Evolutionary conservation across 2,329 filamentous ascomycete species (phyloP).

Genomic region (Talaromyces sp.): DNA sequence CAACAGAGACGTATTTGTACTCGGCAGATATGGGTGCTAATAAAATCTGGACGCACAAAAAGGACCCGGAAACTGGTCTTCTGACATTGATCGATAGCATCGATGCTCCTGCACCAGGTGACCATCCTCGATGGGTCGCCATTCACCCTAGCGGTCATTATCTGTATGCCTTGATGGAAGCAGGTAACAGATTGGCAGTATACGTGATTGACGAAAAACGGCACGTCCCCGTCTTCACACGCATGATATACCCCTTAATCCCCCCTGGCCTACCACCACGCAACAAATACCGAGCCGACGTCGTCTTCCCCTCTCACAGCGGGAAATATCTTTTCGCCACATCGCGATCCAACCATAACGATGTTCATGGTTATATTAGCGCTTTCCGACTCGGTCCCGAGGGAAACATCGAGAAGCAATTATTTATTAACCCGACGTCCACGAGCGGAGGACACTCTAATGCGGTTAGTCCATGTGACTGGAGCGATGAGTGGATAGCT

Average conservation of each 20-base stretch:
- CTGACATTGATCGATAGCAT: constrained; percentile 67
- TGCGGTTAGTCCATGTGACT: constrained; percentile 76
- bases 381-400: constrained; percentile 66
- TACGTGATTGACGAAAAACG: constrained; percentile 72
- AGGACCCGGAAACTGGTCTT: constrained; percentile 55
- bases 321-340: constrained; percentile 77
- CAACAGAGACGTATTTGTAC: constrained; percentile 42
- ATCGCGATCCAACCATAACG: constrained; percentile 69
- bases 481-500: constrained; percentile 84
- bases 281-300: constrained; percentile 73
- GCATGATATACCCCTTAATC: constrained; percentile 70
- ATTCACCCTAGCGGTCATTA: constrained; percentile 73
- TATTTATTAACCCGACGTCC: constrained; percentile 76
- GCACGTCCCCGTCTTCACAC: constrained; percentile 71
- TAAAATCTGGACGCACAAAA: constrained; percentile 73
- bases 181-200: constrained; percentile 76
- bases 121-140: constrained; percentile 85
- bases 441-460: constrained; percentile 86
- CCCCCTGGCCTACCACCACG: constrained; percentile 53
- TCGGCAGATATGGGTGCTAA: constrained; percentile 47
- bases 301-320: constrained; percentile 66
- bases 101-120: constrained; percentile 62
- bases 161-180: constrained; percentile 83
- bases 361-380: constrained; percentile 74
- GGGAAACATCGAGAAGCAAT: constrained; percentile 70